Evolutionary conservation across 192 early-diverging fungal genomes (phyloP), one percentile per base, ranked within the genome.

Genomic region (Diversispora eburnea): DNA sequence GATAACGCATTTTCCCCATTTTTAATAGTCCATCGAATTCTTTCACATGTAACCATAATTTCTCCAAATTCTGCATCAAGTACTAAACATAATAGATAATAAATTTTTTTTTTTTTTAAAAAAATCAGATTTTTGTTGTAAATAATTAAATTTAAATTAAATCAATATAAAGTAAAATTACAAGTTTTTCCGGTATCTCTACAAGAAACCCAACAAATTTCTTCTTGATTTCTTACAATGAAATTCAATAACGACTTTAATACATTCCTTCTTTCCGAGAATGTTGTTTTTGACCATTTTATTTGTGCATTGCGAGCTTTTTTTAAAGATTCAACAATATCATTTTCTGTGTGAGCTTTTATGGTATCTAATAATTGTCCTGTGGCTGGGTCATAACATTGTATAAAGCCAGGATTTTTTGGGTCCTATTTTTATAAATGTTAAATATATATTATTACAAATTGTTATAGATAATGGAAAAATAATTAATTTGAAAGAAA

Each of bases 371-470:
- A 84, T 19, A 84, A 86, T 55, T 88, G 83, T 17, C 92, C 94
- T 19, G 94, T 94, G 41, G 94, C 86, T 8, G 94, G 94, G 48
- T 95, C 94, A 73, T 89, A 95, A 76, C 92, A 94, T 25, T 87
- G 82, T 76, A 95, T 94, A 33, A 79, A 80, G 9, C 75, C 75
- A 2, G 86, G 87, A 51, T 85, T 79, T 19, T 70, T 47, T 25
- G 77, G 75, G 52, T 84, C 78, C 86, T 87, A 70, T 47, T 12
- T 12, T 8, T 55, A 46, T 13, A 25, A n/a, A 39, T 22, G 25
- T 39, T 25, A n/a, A 55, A 15, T 55, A 19, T 4, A 25, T 12
- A 19, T 1, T 9, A 25, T 75, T 45, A 20, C 5, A 4, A 17
- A 25, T 25, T 55, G 4, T 4, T 13, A 19, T 49, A 55, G n/a